Evolutionary conservation across 495 filamentous ascomycete genomes (phyloP), one percentile per base, ranked within the genome.

Genomic region (Stereocaulon alpinum): DNA sequence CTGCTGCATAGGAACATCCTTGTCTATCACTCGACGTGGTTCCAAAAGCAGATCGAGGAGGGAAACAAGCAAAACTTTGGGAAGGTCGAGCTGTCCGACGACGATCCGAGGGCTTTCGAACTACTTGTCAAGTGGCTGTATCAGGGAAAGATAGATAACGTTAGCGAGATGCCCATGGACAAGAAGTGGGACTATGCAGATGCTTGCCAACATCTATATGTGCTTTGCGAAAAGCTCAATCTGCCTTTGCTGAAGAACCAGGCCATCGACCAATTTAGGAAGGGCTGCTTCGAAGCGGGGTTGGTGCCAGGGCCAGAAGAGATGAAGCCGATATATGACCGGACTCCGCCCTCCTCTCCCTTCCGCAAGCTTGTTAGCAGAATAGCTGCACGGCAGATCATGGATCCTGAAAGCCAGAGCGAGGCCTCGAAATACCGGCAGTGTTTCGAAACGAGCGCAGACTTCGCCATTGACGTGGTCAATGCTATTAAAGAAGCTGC

Each of bases 71-170:
- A 64, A 29, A 68, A 69, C 55, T 49, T 50, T 6, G 57, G 60
- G 29, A 68, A 55, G 34, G 63, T 77, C 27, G 73, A 77, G 43
- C 65, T 78, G 6, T 64, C 65, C 18, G 70, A 76, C 18, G 67
- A 74, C 24, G 73, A 75, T 55, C 71, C 76, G 3, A 55, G 66
- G 5, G 76, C 75, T 10, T 78, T 78, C 61, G 76, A 76, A 56
- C 65, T 78, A 44, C 65, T 78, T n/a, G 73, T 78, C 15, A 77
- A 76, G 61, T 78, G 76, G 74, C 65, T 78, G 17, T 78, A 78
- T 51, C 76, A 78, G 60, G 76, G 76, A 22, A 71, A 68, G 29
- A 67, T 78, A 40, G 76, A 77, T 50, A 72, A 77, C 58, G 71
- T 73, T 18, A 68, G 69, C 22, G 62, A 68, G 29, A 61, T 75